A percentile compares a stretch with the other conserved stretches of the same genome.
phyloP scores from a whole-genome alignment of 1,284 basidiomycete genomes.

The Ustilago cynodontis region DNA sequence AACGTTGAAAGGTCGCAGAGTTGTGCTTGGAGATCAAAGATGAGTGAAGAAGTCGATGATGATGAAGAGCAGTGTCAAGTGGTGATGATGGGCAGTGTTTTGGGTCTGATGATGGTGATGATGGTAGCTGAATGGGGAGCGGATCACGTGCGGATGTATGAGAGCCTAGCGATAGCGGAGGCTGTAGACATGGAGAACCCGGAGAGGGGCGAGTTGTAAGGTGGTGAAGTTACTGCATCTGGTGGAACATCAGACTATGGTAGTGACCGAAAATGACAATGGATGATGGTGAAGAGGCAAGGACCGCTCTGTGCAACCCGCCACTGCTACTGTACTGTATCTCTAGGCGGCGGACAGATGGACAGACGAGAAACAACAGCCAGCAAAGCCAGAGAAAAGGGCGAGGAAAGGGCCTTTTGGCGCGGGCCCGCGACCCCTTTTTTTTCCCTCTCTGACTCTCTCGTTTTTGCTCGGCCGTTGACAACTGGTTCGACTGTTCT shows the following conservation, averaged over 20 bases:
- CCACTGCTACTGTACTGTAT: too few relatives aligned
- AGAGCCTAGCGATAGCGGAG: conserved; percentile 59
- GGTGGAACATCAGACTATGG: conserved; percentile 21
- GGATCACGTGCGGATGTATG: conserved; percentile 7
- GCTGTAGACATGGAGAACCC: conserved; percentile 24
- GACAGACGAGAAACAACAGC: not conserved
- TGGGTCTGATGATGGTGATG: conserved; percentile 7
- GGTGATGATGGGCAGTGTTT: not conserved
- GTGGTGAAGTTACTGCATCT: conserved; percentile 2
- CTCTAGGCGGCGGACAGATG: not conserved
- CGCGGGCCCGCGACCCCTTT: conserved; percentile 4
- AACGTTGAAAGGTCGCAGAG: conserved; percentile 10
- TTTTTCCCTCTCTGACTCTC: not conserved
- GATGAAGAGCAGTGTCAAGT: not conserved
- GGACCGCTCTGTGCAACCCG: too few relatives aligned
- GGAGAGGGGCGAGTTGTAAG: conserved; percentile 20
- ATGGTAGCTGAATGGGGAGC: conserved; percentile 36
- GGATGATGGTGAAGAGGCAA: conserved; percentile 32
- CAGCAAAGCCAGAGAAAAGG: not conserved
- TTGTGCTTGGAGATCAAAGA: conserved; percentile 1
- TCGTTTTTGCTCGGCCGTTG: not conserved
- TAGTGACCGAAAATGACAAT: conserved; percentile 16
- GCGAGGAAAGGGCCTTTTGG: not conserved
- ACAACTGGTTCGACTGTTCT: too few relatives aligned
- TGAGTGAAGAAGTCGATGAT: not conserved